Percentiles rank a stretch among this genome's conserved stretches.
These are phyloP conservation scores for Yarrowia sp. DNA, from an alignment of 805 yeast species.

Conservation along the genomic window DNA sequence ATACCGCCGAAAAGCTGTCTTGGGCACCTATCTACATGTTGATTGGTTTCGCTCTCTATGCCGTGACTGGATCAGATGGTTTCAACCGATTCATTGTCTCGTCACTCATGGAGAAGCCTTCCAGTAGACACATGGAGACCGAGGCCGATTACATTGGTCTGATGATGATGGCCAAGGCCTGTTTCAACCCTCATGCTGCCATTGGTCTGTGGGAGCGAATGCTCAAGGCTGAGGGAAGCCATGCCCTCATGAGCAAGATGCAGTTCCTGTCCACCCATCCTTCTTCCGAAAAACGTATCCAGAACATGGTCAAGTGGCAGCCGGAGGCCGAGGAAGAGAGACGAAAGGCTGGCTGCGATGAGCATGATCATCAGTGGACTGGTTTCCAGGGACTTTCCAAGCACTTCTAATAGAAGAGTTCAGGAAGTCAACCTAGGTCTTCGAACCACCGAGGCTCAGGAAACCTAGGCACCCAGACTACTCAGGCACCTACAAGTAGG, in stretches of 20 bases:
- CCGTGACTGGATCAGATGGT: conserved; percentile 65
- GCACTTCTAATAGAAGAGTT: background rate
- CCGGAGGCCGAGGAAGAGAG: conserved; percentile 54
- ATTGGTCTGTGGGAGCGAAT: conserved; percentile 83
- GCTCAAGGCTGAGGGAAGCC: conserved; percentile 59
- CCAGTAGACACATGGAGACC: conserved; percentile 90
- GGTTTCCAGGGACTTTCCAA: background rate
- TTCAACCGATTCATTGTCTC: conserved; percentile 62
- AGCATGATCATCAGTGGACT: background rate
- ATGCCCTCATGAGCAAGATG: conserved; percentile 39
- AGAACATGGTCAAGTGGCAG: conserved; percentile 69
- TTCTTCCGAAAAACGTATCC: conserved; percentile 72
- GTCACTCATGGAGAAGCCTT: conserved; percentile 74
- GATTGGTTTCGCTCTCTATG: conserved; percentile 60
- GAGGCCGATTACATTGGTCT: conserved; percentile 97
- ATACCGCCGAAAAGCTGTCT: conserved; percentile 82
- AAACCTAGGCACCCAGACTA: no score
- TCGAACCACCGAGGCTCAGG: no score
- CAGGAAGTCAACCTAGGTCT: no score
- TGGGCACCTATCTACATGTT: conserved; percentile 73
- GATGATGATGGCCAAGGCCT: conserved; percentile 88
- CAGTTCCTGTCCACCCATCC: conserved; percentile 92
- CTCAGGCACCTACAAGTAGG: no score
- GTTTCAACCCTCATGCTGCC: conserved; percentile 80
- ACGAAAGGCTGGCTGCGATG: conserved; percentile 55